Evolutionary conservation across 129 eudicot species (phyloP), one percentile per base, ranked within the genome.

Genomic region (Tanacetum coccineum): DNA sequence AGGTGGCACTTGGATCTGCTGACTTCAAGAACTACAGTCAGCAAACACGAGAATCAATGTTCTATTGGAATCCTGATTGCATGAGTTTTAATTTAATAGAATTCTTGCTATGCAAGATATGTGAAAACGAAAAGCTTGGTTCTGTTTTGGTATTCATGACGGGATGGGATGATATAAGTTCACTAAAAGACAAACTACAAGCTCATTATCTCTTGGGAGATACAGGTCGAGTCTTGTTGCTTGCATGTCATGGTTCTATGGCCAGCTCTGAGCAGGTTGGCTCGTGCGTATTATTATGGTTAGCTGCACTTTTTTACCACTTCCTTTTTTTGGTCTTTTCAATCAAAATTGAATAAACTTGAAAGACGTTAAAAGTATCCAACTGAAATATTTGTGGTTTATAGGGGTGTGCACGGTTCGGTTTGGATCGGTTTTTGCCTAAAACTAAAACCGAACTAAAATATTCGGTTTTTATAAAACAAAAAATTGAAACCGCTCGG

Each of bases 221-320:
- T 78, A 54, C 88, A 13, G 60, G 62, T 63, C 89, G 84, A 39
- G 97, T 94, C 70, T 74, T 87, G 66, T 70, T 94, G 77, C 88
- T 94, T 76, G 87, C 97, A 17, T 94, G 99, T 78, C 99, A 94
- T 73, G 96, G 99, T 48, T 87, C 99, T 25, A 94, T 94, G 99
- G 97, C 90, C 66, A 89, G 85, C 74, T 61, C 78, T 14, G 99
- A 94, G 74, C 99, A 94, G 97, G 99, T 94, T 82, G 64, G 22
- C 79, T 51, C 49, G 18, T 67, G 6, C 15, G 18, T 42, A 64
- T 66, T 66, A 10, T 4, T 66, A 49, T 28, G 46, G 25, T 19
- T 57, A 11, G 28, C 25, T 55, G 60, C 60, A 32, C 25, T 56
- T 18, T 36, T n/a, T 57, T 42, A 14, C 10, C n/a, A n/a, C 11